These are phyloP conservation scores for Penicillium odoratum DNA, from an alignment of 495 filamentous ascomycete species.

Conservation along the genomic window DNA sequence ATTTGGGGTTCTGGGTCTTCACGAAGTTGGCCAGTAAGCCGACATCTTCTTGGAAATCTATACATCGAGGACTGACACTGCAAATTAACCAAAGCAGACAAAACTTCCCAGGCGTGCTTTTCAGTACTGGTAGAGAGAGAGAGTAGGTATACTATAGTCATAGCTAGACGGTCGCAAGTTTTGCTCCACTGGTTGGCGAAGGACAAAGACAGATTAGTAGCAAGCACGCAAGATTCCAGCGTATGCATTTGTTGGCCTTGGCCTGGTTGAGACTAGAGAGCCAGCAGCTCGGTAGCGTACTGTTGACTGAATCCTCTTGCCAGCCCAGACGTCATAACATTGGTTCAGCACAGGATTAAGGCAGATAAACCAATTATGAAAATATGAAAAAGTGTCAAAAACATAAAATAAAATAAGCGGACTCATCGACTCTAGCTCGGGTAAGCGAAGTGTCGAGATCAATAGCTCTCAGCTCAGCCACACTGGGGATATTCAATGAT, in stretches of 20 bases:
- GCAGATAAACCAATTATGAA: too few species aligned
- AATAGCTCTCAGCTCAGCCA: background rate
- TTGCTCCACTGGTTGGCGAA: slow-evolving; percentile 1
- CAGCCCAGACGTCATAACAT: too few species aligned
- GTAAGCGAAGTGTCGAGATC: background rate
- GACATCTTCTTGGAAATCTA: background rate
- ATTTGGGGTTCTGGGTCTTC: slow-evolving; percentile 2
- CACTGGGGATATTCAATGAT: background rate
- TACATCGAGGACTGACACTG: background rate
- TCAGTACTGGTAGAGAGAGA: background rate
- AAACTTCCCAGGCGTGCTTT: background rate
- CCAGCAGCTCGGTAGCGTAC: background rate
- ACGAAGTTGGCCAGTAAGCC: background rate
- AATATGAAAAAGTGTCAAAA: too few species aligned
- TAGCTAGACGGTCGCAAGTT: background rate
- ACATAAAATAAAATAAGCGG: too few species aligned
- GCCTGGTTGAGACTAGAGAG: background rate
- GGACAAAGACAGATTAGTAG: background rate
- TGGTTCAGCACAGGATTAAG: too few species aligned
- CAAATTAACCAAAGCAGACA: background rate
- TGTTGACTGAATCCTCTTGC: too few species aligned
- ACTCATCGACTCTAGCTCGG: background rate
- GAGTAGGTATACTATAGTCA: background rate
- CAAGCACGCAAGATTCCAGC: background rate
- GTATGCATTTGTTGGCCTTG: background rate